phyloP scores from a whole-genome alignment of 306 rosid genomes.

The Dalbergia cochinchinensis region DNA sequence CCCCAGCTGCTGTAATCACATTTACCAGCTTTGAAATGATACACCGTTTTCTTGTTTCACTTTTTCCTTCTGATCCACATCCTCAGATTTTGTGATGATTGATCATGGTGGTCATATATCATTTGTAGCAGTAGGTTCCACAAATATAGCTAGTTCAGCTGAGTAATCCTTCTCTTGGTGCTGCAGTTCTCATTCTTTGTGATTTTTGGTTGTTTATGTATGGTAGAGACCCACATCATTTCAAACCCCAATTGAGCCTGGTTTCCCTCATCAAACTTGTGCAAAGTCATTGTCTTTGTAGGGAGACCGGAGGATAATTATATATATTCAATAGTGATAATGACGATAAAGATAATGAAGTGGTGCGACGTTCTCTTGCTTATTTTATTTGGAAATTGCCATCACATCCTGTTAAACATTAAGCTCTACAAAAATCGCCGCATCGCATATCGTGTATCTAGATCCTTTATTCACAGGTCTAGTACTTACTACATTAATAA shows the following conservation, averaged over 20 bases:
- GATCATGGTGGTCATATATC: constrained; percentile 35
- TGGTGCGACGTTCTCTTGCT: constrained; percentile 19
- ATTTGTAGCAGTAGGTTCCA: constrained; percentile 35
- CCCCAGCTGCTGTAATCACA: constrained; percentile 90
- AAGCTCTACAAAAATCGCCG: not conserved
- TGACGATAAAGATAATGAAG: constrained; percentile 52
- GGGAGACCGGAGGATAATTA: constrained; percentile 44
- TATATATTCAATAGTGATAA: constrained; percentile 53
- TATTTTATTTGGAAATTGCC: constrained; percentile 22
- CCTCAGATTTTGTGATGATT: constrained; percentile 67
- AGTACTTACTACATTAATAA: not conserved
- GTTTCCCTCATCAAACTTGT: constrained; percentile 46
- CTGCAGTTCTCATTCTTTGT: constrained; percentile 48
- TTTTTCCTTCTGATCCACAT: constrained; percentile 70
- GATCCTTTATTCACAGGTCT: not conserved
- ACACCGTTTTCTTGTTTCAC: constrained; percentile 80
- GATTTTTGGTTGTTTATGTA: constrained; percentile 33
- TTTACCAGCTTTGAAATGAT: constrained; percentile 96
- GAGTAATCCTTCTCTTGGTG: constrained; percentile 26
- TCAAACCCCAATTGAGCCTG: constrained; percentile 38
- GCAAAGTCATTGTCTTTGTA: constrained; percentile 36
- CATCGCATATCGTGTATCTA: not conserved
- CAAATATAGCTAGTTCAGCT: constrained; percentile 36
- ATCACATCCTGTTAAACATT: constrained; percentile 11
- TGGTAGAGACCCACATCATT: constrained; percentile 46